phyloP scores from a whole-genome alignment of 1,139 yeast species.

The Magnusiomyces sp. region DNA sequence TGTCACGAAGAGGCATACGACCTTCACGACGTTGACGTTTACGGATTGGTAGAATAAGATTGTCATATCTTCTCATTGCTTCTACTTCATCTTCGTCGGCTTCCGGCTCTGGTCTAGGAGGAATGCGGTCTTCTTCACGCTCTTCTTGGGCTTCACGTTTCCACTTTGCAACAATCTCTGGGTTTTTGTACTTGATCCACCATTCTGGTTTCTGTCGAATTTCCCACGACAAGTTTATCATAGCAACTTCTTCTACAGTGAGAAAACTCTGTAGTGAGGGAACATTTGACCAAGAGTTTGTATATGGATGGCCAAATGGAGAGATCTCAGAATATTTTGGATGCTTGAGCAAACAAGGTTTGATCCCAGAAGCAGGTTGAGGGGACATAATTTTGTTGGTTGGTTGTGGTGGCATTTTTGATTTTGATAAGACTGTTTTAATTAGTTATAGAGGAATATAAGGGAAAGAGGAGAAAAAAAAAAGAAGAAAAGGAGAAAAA shows the following conservation, averaged over 20 bases:
- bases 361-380: background rate
- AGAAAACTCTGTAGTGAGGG: background rate
- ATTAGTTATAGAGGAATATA: no score
- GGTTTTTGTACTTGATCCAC: conserved; percentile 31
- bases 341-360: background rate
- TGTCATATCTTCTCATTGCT: background rate
- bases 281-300: background rate
- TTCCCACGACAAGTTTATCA: conserved; percentile 25
- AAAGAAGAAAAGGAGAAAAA: no score
- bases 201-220: conserved; percentile 33
- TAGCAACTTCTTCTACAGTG: conserved; percentile 26
- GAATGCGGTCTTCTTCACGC: no score
- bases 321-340: background rate
- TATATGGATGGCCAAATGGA: conserved; percentile 1
- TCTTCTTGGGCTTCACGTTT: conserved; percentile 21
- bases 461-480: no score
- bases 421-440: no score
- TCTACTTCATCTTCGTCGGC: background rate
- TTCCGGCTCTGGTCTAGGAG: background rate
- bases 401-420: no score
- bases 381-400: no score
- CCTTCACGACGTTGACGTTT: no score
- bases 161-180: conserved; percentile 32
- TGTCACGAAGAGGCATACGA: background rate
- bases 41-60: background rate